Conservation (phyloP, 2,329 filamentous ascomycete genomes). For the Elsinoe perseae region DNA sequence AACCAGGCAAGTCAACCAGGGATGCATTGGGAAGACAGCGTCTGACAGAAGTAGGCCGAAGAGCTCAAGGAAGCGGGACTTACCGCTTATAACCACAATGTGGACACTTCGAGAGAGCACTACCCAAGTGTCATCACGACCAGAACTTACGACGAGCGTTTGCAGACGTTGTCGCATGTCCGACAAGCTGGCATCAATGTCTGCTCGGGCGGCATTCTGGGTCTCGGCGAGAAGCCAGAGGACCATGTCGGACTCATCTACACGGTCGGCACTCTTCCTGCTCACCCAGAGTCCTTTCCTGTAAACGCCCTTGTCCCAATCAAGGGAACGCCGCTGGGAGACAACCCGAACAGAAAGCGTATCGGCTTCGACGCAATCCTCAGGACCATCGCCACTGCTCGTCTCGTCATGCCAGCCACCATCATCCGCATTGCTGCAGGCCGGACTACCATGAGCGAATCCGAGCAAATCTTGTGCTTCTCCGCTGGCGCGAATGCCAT, state of each 20-base stretch:
- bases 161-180: conserved; percentile 71
- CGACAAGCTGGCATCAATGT: conserved; percentile 82
- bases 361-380: conserved; percentile 72
- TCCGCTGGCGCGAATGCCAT: conserved; percentile 89
- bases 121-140: conserved; percentile 84
- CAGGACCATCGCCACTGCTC: conserved; percentile 74
- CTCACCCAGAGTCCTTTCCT: conserved; percentile 82
- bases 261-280: conserved; percentile 71
- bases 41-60: conserved; percentile 49
- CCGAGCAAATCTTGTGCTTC: conserved; percentile 84
- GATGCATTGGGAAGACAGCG: neutral
- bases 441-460: conserved; percentile 74
- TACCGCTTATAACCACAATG: conserved; percentile 90
- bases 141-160: conserved; percentile 75
- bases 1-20: conserved; percentile 15
- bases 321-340: conserved; percentile 77
- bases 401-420: conserved; percentile 73
- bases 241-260: conserved; percentile 79
- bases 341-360: conserved; percentile 46
- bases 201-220: conserved; percentile 82
- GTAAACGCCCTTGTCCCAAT: conserved; percentile 89
- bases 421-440: conserved; percentile 84
- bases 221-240: conserved; percentile 67
- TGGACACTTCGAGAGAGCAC: conserved; percentile 83
- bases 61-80: conserved; percentile 77